Evolutionary conservation across 2,329 filamentous ascomycete species (phyloP).

Genomic region (Alternaria tenuissima): DNA sequence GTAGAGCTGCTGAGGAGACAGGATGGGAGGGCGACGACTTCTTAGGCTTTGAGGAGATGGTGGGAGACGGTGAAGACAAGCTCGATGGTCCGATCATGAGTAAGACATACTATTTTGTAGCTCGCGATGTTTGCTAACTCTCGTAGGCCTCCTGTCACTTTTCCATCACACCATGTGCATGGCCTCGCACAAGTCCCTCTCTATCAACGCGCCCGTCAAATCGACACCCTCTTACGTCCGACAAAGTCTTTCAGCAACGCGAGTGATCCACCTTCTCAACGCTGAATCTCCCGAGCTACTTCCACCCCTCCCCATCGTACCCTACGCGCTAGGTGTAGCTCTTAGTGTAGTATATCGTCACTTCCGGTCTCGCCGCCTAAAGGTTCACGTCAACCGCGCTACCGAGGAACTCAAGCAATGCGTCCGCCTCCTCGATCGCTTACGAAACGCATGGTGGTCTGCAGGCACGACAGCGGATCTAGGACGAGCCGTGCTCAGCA

Average conservation of each 20-base stretch:
- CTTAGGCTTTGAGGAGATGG: conserved; percentile 56
- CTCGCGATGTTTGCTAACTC: conserved; percentile 22
- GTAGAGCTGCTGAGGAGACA: conserved; percentile 50
- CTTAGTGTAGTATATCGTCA: conserved; percentile 66
- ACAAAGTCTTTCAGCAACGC: conserved; percentile 63
- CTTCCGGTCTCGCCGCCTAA: conserved; percentile 61
- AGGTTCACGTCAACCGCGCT: conserved; percentile 57
- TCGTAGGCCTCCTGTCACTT: conserved; percentile 60
- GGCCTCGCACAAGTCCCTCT: conserved; percentile 62
- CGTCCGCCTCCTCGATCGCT: conserved; percentile 54
- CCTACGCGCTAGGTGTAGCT: conserved; percentile 64
- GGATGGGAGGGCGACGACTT: conserved; percentile 59
- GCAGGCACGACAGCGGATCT: conserved; percentile 58
- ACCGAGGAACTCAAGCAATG: conserved; percentile 56
- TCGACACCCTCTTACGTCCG: conserved; percentile 62
- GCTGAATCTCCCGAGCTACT: conserved; percentile 56
- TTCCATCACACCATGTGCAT: conserved; percentile 67
- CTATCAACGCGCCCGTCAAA: conserved; percentile 55
- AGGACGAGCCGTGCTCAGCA: conserved; percentile 50
- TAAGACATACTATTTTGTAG: conserved; percentile 21
- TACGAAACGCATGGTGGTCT: conserved; percentile 56
- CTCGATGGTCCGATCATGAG: conserved; percentile 49
- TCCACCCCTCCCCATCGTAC: conserved; percentile 63
- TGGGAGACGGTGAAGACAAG: conserved; percentile 51
- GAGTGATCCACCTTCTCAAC: conserved; percentile 62